Evolutionary conservation across 176 grass and related monocot genomes (phyloP).

Genomic region (Bothriochloa decipiens): DNA sequence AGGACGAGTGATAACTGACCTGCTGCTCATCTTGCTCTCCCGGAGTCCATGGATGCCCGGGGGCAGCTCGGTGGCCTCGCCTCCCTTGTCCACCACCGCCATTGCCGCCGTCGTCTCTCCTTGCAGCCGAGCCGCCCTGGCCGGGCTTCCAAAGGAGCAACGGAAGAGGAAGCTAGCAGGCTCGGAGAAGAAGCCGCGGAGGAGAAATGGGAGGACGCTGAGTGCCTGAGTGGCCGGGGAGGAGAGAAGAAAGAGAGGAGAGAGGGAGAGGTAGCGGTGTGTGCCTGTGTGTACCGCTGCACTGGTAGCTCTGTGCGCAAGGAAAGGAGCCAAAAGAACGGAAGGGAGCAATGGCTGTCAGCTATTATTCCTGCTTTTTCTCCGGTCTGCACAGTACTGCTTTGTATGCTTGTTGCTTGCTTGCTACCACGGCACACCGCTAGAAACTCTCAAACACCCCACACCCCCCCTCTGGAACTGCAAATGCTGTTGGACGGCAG

Average conservation of each 20-base stretch:
- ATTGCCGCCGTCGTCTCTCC: background rate
- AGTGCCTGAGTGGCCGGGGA: too few relatives aligned
- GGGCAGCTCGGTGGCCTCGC: background rate
- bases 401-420: background rate
- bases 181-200: too few relatives aligned
- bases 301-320: background rate
- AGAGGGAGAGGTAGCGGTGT: too few relatives aligned
- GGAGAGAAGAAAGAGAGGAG: too few relatives aligned
- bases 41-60: conserved; percentile 17
- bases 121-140: background rate
- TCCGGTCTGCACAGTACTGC: background rate
- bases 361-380: conserved; percentile 40
- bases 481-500: too few relatives aligned
- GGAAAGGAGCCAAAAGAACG: conserved; percentile 15
- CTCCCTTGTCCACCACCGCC: background rate
- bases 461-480: background rate
- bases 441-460: too few relatives aligned
- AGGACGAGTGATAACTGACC: background rate
- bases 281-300: too few relatives aligned
- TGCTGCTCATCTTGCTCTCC: background rate
- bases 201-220: too few relatives aligned
- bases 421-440: background rate
- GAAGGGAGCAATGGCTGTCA: conserved; percentile 20
- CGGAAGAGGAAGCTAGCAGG: too few relatives aligned
- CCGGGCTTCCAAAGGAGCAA: too few relatives aligned